phyloP scores from a whole-genome alignment of 2,329 filamentous ascomycete genomes.

The Nemania sp. region DNA sequence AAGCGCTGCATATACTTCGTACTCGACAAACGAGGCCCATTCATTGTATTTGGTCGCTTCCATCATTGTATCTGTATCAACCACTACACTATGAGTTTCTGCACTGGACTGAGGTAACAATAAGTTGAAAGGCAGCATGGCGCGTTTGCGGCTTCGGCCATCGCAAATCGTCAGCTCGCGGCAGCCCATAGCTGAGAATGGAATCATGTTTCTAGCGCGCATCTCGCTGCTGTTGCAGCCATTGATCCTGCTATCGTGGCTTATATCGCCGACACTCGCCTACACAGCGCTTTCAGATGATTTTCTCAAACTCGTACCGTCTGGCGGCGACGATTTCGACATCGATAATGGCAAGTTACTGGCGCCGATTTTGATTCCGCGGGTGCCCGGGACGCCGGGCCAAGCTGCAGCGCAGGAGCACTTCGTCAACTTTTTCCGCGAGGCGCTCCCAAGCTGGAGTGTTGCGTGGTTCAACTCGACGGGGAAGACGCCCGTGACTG shows the following conservation, averaged over 20 bases:
- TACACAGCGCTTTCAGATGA: slow-evolving; percentile 62
- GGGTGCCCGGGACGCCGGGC: slow-evolving; percentile 74
- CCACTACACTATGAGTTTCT: slow-evolving; percentile 28
- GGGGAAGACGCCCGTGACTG: slow-evolving; percentile 67
- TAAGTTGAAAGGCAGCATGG: slow-evolving; percentile 11
- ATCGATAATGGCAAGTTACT: slow-evolving; percentile 71
- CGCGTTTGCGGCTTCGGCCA: slow-evolving; percentile 6
- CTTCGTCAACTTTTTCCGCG: slow-evolving; percentile 71
- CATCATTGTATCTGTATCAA: neutral
- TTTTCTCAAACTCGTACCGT: slow-evolving; percentile 65
- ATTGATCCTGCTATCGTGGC: slow-evolving; percentile 32
- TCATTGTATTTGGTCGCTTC: neutral
- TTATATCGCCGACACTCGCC: slow-evolving; percentile 34
- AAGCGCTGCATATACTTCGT: too few species aligned
- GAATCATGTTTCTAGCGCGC: slow-evolving; percentile 12
- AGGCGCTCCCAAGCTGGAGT: slow-evolving; percentile 69
- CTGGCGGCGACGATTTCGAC: slow-evolving; percentile 67
- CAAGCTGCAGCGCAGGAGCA: slow-evolving; percentile 69
- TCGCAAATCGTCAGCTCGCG: slow-evolving; percentile 7
- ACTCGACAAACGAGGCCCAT: neutral
- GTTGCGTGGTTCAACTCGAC: slow-evolving; percentile 77
- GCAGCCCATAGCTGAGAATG: neutral
- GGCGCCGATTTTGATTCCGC: slow-evolving; percentile 73
- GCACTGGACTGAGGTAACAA: slow-evolving; percentile 32
- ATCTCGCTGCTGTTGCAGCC: slow-evolving; percentile 32